These are phyloP conservation scores for Xylaria intraflava DNA, from an alignment of 495 filamentous ascomycete genomes.

Conservation along the genomic window DNA sequence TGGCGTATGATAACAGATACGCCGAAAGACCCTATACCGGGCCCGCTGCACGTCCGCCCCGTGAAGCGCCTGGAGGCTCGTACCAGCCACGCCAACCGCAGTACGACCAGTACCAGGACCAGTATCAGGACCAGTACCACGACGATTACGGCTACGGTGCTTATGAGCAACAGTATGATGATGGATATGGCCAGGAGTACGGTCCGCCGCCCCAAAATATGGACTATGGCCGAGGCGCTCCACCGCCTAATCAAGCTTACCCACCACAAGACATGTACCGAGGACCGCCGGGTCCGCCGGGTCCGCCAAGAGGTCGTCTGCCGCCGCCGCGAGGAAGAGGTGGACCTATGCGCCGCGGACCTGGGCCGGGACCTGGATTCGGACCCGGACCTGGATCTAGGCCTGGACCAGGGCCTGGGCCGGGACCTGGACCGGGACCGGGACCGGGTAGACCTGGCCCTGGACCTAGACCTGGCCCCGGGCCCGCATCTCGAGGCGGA, in stretches of 20 bases:
- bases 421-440: neutral
- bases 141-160: constrained; percentile 46
- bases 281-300: constrained; percentile 32
- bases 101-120: constrained; percentile 43
- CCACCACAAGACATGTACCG: constrained; percentile 45
- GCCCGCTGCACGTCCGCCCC: constrained; percentile 34
- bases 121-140: too few species aligned
- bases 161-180: constrained; percentile 41
- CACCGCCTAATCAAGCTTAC: constrained; percentile 43
- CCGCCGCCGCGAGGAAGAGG: constrained; percentile 38
- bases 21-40: constrained; percentile 44
- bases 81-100: constrained; percentile 44
- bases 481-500: too few species aligned
- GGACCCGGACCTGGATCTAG: constrained; percentile 17
- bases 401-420: neutral
- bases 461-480: neutral
- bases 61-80: constrained; percentile 17
- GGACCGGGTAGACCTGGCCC: neutral
- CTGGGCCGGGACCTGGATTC: constrained; percentile 10
- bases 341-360: constrained; percentile 38
- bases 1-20: constrained; percentile 45
- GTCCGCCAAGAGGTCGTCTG: constrained; percentile 34
- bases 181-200: constrained; percentile 38
- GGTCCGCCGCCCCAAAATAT: constrained; percentile 39
- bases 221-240: constrained; percentile 41